Evolutionary conservation across 345 rosid species (phyloP).

Genomic region (Dovyalis caffra): DNA sequence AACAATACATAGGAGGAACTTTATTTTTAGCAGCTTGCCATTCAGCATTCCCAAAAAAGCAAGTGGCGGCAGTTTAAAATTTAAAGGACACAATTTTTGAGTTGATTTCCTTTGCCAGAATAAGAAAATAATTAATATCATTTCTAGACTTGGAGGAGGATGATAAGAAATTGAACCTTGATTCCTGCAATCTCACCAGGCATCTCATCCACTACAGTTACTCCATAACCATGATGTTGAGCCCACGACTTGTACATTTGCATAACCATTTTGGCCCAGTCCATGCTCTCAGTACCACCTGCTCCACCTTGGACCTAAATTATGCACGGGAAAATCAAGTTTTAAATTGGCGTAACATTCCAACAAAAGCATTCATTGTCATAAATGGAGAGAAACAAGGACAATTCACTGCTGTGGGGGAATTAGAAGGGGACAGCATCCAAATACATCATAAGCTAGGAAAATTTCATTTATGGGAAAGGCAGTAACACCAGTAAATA

Average conservation of each 20-base stretch:
- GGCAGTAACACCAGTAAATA: neutral
- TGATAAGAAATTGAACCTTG: constrained; percentile 58
- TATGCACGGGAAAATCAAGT: constrained; percentile 13
- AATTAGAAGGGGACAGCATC: neutral
- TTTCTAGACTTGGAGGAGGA: neutral
- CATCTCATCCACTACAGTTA: constrained; percentile 80
- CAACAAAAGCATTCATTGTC: neutral
- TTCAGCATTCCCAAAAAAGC: neutral
- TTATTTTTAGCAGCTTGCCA: constrained; percentile 7
- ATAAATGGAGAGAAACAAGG: neutral
- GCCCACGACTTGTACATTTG: constrained; percentile 93
- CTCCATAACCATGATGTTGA: constrained; percentile 53
- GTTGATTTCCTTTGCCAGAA: neutral
- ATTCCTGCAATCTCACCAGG: constrained; percentile 91
- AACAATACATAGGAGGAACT: neutral
- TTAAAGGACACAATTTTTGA: constrained; percentile 1
- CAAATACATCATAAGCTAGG: constrained; percentile 9
- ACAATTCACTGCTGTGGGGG: neutral
- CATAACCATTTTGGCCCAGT: constrained; percentile 97
- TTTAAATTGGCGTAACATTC: constrained; percentile 1
- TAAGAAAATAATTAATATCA: neutral
- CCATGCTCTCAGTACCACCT: constrained; percentile 98
- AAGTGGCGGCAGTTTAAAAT: neutral
- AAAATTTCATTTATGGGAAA: constrained; percentile 7
- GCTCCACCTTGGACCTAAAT: constrained; percentile 95